Evolutionary conservation across 1,139 yeast genomes (phyloP), one percentile per base, ranked within the genome.

Genomic region (Candida sp.): DNA sequence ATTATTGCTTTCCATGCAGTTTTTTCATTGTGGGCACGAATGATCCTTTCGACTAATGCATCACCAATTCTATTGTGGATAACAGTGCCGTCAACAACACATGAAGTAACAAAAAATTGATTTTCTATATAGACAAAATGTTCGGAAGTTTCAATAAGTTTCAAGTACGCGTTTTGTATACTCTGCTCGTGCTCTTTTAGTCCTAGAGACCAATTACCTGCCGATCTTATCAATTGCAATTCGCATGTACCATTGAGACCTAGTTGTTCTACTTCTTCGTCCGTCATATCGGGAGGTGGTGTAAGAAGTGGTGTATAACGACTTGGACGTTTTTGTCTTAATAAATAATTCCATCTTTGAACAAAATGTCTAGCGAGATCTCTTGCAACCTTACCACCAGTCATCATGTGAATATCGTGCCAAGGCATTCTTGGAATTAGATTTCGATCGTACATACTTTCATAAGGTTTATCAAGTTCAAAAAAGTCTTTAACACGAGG

Each of bases 341-440:
- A 64, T 40, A 93, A 72, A 56, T 89, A 95, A 61, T 95, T 95
- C 99, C 99, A 95, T 55, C 99, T 79, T 66, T 95, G 99, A 11
- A 91, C 95, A 64, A 95, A 95, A 63, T 93, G 99, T 45, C 99
- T 79, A 0, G 95, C 79, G 46, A 93, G 68, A 63, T 95, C 99
- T 47, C 98, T 75, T 0, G 98, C 99, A 5, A 91, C 82, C 56
- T 91, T 95, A n/a, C 99, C 99, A 7, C 91, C 81, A 3, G 95
- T 83, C 68, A 90, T 82, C 96, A 91, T 93, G 57, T 93, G 98
- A 38, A 95, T 88, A 73, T 95, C 99, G 63, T 95, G 99, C 99
- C 99, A 95, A 5, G 99, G 99, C 99, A 95, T 95, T 56, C 99
- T 78, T 3, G 99, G 98, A 12, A 81, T 77, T 21, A 65, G 65